These are phyloP conservation scores for Ceratobasidium sp. DNA, from an alignment of 1,284 basidiomycete genomes.

Conservation along the genomic window DNA sequence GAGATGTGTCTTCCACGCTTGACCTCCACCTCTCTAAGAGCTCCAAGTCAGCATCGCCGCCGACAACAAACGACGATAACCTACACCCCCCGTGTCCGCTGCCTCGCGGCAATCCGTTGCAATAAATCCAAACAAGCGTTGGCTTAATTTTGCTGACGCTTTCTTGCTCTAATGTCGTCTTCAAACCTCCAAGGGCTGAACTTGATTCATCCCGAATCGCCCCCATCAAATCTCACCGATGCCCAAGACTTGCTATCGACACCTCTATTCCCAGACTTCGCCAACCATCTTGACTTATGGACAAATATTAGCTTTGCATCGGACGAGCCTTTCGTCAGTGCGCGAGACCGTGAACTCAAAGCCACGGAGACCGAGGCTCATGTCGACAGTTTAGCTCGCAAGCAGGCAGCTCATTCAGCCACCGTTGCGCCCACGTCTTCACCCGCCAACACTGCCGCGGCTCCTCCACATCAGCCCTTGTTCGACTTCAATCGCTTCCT, in stretches of 20 bases:
- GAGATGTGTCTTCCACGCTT: conserved; percentile 15
- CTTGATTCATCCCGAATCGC: conserved; percentile 68
- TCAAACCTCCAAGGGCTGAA: conserved; percentile 76
- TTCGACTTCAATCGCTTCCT: conserved; percentile 43
- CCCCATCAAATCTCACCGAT: conserved; percentile 61
- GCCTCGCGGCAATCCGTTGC: neutral
- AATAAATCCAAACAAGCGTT: neutral
- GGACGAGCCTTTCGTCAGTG: conserved; percentile 68
- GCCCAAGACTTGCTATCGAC: conserved; percentile 72
- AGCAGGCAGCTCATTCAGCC: conserved; percentile 18
- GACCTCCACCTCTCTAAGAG: conserved; percentile 25
- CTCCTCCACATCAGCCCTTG: conserved; percentile 19
- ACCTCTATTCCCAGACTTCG: conserved; percentile 73
- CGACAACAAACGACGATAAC: neutral
- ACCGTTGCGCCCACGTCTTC: conserved; percentile 27
- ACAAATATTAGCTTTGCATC: conserved; percentile 83
- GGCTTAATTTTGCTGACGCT: neutral
- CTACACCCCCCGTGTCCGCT: conserved; percentile 12
- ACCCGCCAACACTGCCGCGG: conserved; percentile 11
- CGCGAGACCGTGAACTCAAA: conserved; percentile 46
- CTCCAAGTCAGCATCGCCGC: conserved; percentile 9
- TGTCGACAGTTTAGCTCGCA: conserved; percentile 20
- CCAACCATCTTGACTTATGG: conserved; percentile 82
- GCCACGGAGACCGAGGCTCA: conserved; percentile 55
- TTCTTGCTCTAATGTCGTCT: conserved; percentile 40